These are phyloP conservation scores for Canariomyces notabilis DNA, from an alignment of 2,329 filamentous ascomycete species.

Conservation along the genomic window DNA sequence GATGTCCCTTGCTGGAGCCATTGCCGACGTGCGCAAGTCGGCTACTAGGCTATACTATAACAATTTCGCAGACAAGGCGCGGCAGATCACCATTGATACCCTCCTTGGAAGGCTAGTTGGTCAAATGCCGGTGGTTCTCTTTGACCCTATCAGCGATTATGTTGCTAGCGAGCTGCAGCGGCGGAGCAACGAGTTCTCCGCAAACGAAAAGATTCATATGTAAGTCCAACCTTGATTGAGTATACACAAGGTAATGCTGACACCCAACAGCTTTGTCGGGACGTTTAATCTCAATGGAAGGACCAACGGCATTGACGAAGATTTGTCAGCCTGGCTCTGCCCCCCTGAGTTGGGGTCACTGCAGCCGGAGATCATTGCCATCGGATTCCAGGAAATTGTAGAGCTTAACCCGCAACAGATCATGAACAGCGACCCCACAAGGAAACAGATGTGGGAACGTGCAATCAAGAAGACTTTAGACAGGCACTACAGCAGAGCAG, in stretches of 20 bases:
- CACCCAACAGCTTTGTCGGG: slow-evolving; percentile 53
- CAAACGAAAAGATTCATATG: slow-evolving; percentile 68
- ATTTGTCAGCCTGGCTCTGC: slow-evolving; percentile 82
- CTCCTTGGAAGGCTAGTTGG: slow-evolving; percentile 80
- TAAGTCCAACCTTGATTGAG: slow-evolving; percentile 37
- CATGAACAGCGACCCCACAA: slow-evolving; percentile 91
- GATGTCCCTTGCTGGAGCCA: slow-evolving; percentile 87
- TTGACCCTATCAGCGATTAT: slow-evolving; percentile 90
- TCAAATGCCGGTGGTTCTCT: slow-evolving; percentile 77
- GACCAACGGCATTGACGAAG: slow-evolving; percentile 68
- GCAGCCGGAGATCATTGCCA: slow-evolving; percentile 78
- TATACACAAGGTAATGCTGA: slow-evolving; percentile 19
- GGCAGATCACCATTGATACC: slow-evolving; percentile 93
- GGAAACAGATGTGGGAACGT: slow-evolving; percentile 80
- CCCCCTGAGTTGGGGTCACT: slow-evolving; percentile 53
- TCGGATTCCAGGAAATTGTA: slow-evolving; percentile 98
- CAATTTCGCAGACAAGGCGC: slow-evolving; percentile 89
- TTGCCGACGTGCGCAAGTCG: slow-evolving; percentile 94
- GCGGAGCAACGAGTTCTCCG: slow-evolving; percentile 67
- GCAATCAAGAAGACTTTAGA: slow-evolving; percentile 78
- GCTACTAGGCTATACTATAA: slow-evolving; percentile 94
- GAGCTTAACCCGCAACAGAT: slow-evolving; percentile 96
- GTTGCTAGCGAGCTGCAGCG: slow-evolving; percentile 72
- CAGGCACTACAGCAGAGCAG: slow-evolving; percentile 56
- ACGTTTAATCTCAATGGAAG: slow-evolving; percentile 95